Conservation (phyloP, 2,329 filamentous ascomycete species). For the Colletotrichum tropicale region DNA sequence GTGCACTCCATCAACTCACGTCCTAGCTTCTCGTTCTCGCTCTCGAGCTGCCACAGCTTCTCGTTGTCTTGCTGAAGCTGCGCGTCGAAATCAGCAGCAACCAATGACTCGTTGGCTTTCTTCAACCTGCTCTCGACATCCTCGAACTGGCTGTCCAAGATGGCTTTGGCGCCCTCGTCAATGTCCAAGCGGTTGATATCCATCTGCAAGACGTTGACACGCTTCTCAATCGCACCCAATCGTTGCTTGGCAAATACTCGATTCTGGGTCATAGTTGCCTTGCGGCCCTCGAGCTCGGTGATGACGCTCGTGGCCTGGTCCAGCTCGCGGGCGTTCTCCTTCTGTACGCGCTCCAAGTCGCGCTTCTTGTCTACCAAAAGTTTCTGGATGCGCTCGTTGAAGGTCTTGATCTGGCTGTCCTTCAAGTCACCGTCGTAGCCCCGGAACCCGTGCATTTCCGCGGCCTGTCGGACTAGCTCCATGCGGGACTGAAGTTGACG, state of each 20-base stretch:
- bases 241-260: slow-evolving; percentile 76
- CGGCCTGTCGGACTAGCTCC: slow-evolving; percentile 78
- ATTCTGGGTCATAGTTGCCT: slow-evolving; percentile 73
- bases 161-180: slow-evolving; percentile 83
- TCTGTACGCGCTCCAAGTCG: slow-evolving; percentile 75
- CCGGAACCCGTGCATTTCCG: slow-evolving; percentile 77
- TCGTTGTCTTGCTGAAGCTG: slow-evolving; percentile 71
- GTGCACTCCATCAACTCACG: slow-evolving; percentile 86
- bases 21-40: slow-evolving; percentile 72
- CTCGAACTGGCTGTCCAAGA: slow-evolving; percentile 75
- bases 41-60: slow-evolving; percentile 72
- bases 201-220: slow-evolving; percentile 67
- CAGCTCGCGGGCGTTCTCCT: slow-evolving; percentile 75
- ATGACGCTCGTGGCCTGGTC: slow-evolving; percentile 75
- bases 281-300: slow-evolving; percentile 75
- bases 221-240: slow-evolving; percentile 75
- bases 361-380: slow-evolving; percentile 79
- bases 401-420: slow-evolving; percentile 74
- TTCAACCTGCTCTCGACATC: slow-evolving; percentile 70
- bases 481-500: slow-evolving; percentile 75
- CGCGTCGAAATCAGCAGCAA: slow-evolving; percentile 70
- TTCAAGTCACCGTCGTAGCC: slow-evolving; percentile 83
- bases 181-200: slow-evolving; percentile 76
- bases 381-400: slow-evolving; percentile 78
- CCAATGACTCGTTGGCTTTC: slow-evolving; percentile 66